Evolutionary conservation across 78 protist species (phyloP).

Genomic region (Tieghemostelium lacteum): DNA sequence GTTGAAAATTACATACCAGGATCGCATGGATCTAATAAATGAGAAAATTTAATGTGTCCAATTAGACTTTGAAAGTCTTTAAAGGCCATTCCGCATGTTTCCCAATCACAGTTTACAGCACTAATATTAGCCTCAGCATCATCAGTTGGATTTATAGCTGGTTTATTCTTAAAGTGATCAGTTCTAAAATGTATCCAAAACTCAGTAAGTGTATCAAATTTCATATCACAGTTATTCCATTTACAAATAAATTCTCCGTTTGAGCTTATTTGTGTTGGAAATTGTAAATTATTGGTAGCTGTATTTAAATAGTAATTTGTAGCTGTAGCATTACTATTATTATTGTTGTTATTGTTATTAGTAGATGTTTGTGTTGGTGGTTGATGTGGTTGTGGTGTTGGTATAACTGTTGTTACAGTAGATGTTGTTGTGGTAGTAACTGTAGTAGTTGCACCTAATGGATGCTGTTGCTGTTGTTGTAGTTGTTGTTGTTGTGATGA

Average conservation of each 20-base stretch:
- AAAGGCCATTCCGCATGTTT: slow-evolving; percentile 29
- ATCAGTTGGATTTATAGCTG: slow-evolving; percentile 4
- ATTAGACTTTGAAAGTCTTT: slow-evolving; percentile 50
- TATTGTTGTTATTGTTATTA: neutral
- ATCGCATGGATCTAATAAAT: slow-evolving; percentile 70
- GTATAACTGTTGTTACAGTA: neutral
- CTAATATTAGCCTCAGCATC: neutral
- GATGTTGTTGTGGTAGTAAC: neutral
- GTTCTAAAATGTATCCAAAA: slow-evolving; percentile 80
- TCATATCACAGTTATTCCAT: slow-evolving; percentile 56
- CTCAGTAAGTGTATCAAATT: slow-evolving; percentile 48
- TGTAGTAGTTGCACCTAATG: neutral
- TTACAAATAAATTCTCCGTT: slow-evolving; percentile 25
- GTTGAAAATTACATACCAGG: slow-evolving; percentile 17
- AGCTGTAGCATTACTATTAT: neutral
- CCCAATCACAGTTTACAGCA: slow-evolving; percentile 54
- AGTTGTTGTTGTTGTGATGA: neutral
- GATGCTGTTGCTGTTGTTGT: slow-evolving; percentile 16
- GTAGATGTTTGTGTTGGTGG: neutral
- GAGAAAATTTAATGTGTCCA: slow-evolving; percentile 59
- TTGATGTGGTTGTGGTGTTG: neutral
- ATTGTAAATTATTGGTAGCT: neutral
- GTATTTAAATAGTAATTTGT: neutral
- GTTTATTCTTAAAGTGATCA: slow-evolving; percentile 57
- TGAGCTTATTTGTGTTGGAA: neutral